Percentiles rank a stretch among this genome's conserved stretches.
Conservation (phyloP, 2,329 filamentous ascomycete species). For the Stagonosporopsis vannaccii region DNA sequence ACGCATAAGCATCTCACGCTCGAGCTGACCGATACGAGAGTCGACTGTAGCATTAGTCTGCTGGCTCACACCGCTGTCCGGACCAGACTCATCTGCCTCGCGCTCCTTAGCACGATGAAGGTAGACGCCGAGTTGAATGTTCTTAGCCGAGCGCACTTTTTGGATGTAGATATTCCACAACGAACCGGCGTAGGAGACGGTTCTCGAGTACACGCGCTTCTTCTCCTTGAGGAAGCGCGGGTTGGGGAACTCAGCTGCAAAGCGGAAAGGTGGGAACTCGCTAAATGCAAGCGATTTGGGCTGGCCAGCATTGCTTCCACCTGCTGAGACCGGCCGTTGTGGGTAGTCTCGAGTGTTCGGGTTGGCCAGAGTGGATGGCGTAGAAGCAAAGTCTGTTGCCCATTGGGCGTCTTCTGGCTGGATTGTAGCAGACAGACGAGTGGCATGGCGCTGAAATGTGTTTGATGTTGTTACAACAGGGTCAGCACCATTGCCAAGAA, state of each 20-base stretch:
- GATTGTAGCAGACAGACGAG: conserved; percentile 58
- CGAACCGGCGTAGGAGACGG: conserved; percentile 66
- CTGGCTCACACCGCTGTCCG: conserved; percentile 49
- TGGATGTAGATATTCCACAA: conserved; percentile 71
- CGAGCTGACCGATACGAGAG: conserved; percentile 61
- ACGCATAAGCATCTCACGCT: conserved; percentile 60
- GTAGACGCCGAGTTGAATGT: conserved; percentile 65
- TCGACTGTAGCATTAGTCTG: conserved; percentile 57
- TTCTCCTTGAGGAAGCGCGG: conserved; percentile 64
- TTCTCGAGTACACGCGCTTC: conserved; percentile 65
- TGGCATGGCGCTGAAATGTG: conserved; percentile 55
- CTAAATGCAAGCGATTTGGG: conserved; percentile 57
- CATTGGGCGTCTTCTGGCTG: conserved; percentile 64
- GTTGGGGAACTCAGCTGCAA: conserved; percentile 65
- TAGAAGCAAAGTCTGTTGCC: conserved; percentile 62
- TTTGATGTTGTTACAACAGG: conserved; percentile 59
- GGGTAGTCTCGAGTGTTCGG: conserved; percentile 43
- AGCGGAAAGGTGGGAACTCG: conserved; percentile 65
- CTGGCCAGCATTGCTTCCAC: conserved; percentile 46
- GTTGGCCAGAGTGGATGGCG: conserved; percentile 51
- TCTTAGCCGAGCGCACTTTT: conserved; percentile 63
- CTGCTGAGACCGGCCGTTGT: conserved; percentile 44
- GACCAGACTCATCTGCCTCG: conserved; percentile 56
- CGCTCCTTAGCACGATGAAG: conserved; percentile 65
- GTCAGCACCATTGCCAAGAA: conserved; percentile 62